Percentiles rank a stretch among this genome's conserved stretches.
phyloP scores from a whole-genome alignment of 2,329 filamentous ascomycete species.

The Xylariaceae sp. region DNA sequence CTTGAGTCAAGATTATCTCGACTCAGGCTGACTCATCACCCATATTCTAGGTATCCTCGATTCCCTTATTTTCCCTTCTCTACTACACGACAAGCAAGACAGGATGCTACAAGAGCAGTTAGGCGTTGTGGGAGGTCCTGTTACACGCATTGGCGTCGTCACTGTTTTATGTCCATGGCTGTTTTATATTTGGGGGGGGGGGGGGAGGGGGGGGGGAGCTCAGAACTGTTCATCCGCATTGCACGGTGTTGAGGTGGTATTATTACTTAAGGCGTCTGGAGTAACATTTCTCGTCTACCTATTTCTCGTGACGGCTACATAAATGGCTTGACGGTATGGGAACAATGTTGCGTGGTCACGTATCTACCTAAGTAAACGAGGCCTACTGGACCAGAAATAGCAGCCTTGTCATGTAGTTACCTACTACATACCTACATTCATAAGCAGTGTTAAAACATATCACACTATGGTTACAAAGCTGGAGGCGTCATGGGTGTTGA shows the following conservation, averaged over 20 bases:
- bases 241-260: conserved; percentile 17
- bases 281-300: conserved; percentile 1
- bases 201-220: background rate
- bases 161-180: background rate
- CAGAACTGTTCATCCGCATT: conserved; percentile 10
- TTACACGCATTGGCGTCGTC: background rate
- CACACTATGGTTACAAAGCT: no score
- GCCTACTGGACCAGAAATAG: no score
- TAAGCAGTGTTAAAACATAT: no score
- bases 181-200: background rate
- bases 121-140: conserved; percentile 11
- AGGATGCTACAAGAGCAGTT: background rate
- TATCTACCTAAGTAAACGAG: no score
- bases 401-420: no score
- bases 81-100: background rate
- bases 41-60: background rate
- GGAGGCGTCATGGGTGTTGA: no score
- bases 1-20: background rate
- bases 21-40: background rate
- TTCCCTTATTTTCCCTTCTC: background rate
- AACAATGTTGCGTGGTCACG: no score
- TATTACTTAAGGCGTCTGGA: background rate
- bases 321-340: background rate
- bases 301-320: conserved; percentile 1
- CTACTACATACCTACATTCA: no score